Evolutionary conservation across 192 early-diverging fungal genomes (phyloP).

Genomic region (Rhizophlyctis rosea): DNA sequence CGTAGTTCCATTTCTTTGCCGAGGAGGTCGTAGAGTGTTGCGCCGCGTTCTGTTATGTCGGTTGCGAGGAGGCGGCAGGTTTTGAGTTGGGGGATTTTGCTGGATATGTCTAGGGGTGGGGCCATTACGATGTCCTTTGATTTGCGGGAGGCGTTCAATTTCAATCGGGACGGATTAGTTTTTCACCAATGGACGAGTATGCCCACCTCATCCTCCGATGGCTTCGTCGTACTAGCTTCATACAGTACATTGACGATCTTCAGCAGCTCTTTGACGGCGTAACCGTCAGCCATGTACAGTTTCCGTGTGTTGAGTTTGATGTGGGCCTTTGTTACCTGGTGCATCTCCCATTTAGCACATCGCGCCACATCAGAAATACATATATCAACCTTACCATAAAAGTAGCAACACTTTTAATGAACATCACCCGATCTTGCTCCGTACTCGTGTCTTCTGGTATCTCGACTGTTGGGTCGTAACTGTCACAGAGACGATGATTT

Average conservation of each 20-base stretch:
- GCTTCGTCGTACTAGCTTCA: slow-evolving; percentile 29
- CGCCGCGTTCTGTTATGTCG: slow-evolving; percentile 46
- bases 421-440: slow-evolving; percentile 49
- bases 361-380: neutral
- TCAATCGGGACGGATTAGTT: too few relatives aligned
- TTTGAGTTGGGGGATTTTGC: slow-evolving; percentile 40
- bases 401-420: slow-evolving; percentile 46
- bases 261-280: slow-evolving; percentile 48
- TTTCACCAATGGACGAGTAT: too few relatives aligned
- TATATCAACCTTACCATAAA: slow-evolving; percentile 45
- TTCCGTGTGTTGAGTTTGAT: slow-evolving; percentile 50
- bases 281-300: slow-evolving; percentile 53
- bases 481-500: slow-evolving; percentile 16
- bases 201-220: slow-evolving; percentile 27
- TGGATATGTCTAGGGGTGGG: slow-evolving; percentile 40
- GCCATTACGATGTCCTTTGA: slow-evolving; percentile 22
- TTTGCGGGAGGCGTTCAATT: too few relatives aligned
- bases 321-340: slow-evolving; percentile 48
- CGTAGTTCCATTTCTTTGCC: slow-evolving; percentile 39
- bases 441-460: slow-evolving; percentile 42
- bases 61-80: slow-evolving; percentile 41
- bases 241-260: slow-evolving; percentile 46
- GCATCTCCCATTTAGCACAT: neutral
- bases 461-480: slow-evolving; percentile 48
- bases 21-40: slow-evolving; percentile 45